Base-by-base conservation (phyloP, 2,329 filamentous ascomycete genomes). In the Colletotrichum spinosum region DNA sequence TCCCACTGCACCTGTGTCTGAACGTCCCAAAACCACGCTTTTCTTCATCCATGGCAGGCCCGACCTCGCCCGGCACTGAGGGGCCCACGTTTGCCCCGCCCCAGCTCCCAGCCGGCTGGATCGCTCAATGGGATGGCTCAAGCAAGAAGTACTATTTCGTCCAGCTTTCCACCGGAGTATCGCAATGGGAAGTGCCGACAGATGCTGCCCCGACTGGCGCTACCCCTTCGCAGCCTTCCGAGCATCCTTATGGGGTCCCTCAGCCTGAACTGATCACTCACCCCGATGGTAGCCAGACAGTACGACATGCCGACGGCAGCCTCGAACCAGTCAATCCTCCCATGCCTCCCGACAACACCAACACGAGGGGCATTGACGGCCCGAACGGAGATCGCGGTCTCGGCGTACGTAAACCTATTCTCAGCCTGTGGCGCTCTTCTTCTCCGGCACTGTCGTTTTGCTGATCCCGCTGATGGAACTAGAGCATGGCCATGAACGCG, bases 181-280 rank as follows among this genome's bases (percentile, higher is more conserved):
- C 90, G 68, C 90, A 92, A 77, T 92, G 90, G 90, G 90, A 92
- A n/a, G 84, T 86, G 38, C 90, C 90, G 38, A 92, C 87, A 12
- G 82, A 87, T 64, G 83, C 89, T 54, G 89, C 86, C 8, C 88
- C 86, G 49, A 84, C 86, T 25, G 87, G 88, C 67, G 87, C 81
- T 72, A 89, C 86, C 42, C 89, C 86, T 50, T 84, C 80, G 67
- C 64, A 67, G 15, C 83, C 83, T 62, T 80, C 76, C 57, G 86
- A 90, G 17, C 88, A 91, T 71, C 89, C 89, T 6, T 91, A 90
- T 76, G 86, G 87, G 64, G 79, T 82, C 11, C 86, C 86, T 60
- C 80, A 84, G 55, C 78, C 78, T 48, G 80, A 88, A 74, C 78
- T 88, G 69, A 88, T 89, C 74, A 88, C 85, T 46, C 87, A 89